Conservation (phyloP, 345 rosid genomes). For the Balakata baccata region DNA sequence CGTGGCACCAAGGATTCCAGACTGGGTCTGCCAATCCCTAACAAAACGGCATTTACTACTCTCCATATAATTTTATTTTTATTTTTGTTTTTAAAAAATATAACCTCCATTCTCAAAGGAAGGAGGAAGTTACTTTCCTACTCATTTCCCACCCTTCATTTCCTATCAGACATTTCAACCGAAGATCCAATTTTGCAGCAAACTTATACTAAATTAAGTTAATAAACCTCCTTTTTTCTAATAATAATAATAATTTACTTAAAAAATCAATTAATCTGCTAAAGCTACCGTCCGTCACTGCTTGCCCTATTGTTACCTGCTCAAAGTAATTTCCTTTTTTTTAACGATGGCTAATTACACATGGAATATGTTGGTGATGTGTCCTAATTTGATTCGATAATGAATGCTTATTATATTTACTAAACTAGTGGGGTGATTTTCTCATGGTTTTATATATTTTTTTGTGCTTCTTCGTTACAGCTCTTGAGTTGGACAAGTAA, state of each 20-base stretch:
- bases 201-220: slow-evolving; percentile 19
- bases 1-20: slow-evolving; percentile 16
- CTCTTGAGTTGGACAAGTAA: slow-evolving; percentile 33
- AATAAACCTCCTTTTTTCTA: neutral
- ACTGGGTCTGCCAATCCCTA: slow-evolving; percentile 43
- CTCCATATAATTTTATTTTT: slow-evolving; percentile 2
- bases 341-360: too few relatives aligned
- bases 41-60: slow-evolving; percentile 43
- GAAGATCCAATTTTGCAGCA: slow-evolving; percentile 45
- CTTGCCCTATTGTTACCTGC: slow-evolving; percentile 16
- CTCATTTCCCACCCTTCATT: slow-evolving; percentile 38
- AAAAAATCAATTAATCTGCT: slow-evolving; percentile 10
- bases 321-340: too few relatives aligned
- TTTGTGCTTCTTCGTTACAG: slow-evolving; percentile 37
- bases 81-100: neutral
- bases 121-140: slow-evolving; percentile 21
- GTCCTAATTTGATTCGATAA: too few relatives aligned
- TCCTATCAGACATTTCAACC: slow-evolving; percentile 38
- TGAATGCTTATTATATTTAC: neutral
- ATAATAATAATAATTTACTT: neutral
- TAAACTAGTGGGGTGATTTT: neutral
- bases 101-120: slow-evolving; percentile 29
- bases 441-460: slow-evolving; percentile 9
- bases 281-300: slow-evolving; percentile 26
- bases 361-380: too few relatives aligned